Conservation (phyloP, 768 basidiomycete species). For the Auricularia auricula-judae region DNA sequence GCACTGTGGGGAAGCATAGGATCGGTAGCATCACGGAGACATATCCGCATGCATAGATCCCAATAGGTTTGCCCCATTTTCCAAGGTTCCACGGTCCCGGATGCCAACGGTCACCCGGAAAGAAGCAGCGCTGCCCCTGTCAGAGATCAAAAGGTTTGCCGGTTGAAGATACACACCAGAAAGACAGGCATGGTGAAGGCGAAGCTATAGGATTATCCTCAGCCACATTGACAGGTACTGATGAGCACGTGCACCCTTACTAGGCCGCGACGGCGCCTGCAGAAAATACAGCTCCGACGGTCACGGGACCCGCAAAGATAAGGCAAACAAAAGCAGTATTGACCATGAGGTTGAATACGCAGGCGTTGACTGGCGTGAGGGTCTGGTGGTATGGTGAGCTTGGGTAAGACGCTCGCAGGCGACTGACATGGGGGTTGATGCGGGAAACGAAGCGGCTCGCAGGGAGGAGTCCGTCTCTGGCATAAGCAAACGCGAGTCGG, state of each 20-base stretch:
- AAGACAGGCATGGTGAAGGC: background rate
- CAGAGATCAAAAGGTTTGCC: background rate
- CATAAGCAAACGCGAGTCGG: slow-evolving; percentile 7
- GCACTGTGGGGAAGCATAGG: slow-evolving; percentile 5
- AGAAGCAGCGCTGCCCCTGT: background rate
- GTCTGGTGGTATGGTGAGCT: background rate
- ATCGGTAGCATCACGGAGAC: slow-evolving; percentile 7
- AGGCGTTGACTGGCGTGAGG: slow-evolving; percentile 5
- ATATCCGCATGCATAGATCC: slow-evolving; percentile 1
- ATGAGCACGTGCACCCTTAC: background rate
- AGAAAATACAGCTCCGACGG: slow-evolving; percentile 5
- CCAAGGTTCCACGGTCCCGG: slow-evolving; percentile 9
- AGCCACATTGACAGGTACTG: background rate
- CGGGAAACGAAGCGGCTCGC: background rate
- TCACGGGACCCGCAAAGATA: slow-evolving; percentile 5
- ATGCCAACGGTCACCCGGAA: slow-evolving; percentile 6
- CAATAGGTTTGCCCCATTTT: slow-evolving; percentile 4
- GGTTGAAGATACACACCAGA: background rate
- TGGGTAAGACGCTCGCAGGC: background rate
- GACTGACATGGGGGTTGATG: background rate
- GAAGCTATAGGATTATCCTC: background rate
- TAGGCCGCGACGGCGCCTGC: slow-evolving; percentile 3
- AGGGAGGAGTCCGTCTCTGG: slow-evolving; percentile 8
- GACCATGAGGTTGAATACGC: slow-evolving; percentile 5
- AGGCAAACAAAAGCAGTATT: slow-evolving; percentile 3